Evolutionary conservation across 495 filamentous ascomycete species (phyloP).

Genomic region (Tuber borchii): DNA sequence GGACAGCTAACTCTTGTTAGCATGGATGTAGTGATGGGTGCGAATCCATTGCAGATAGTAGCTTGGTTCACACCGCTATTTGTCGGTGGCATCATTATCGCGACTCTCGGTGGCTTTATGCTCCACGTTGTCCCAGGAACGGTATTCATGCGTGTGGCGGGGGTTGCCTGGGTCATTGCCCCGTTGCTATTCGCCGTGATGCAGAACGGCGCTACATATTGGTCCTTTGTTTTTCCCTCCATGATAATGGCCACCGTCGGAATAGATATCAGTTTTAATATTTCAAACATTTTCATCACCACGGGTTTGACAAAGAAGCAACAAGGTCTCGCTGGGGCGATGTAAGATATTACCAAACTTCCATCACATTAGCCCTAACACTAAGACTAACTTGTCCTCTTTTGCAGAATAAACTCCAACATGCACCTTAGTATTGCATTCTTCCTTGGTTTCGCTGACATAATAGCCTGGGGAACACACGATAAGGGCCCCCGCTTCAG

Average conservation of each 20-base stretch:
- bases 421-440: constrained; percentile 79
- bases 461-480: constrained; percentile 54
- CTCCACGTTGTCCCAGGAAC: constrained; percentile 70
- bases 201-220: constrained; percentile 56
- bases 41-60: constrained; percentile 61
- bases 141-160: constrained; percentile 61
- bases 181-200: constrained; percentile 67
- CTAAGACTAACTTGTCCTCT: constrained; percentile 13
- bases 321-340: constrained; percentile 70
- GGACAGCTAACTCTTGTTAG: constrained; percentile 43
- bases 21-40: constrained; percentile 60
- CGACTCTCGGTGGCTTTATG: constrained; percentile 64
- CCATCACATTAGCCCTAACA: constrained; percentile 45
- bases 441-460: constrained; percentile 68
- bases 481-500: constrained; percentile 47
- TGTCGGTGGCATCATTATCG: constrained; percentile 65
- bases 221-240: constrained; percentile 71
- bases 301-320: constrained; percentile 60
- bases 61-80: constrained; percentile 77
- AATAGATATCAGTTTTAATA: constrained; percentile 76
- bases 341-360: constrained; percentile 32
- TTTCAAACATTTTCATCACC: constrained; percentile 80
- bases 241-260: constrained; percentile 78
- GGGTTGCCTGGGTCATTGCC: constrained; percentile 57
- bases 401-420: constrained; percentile 51